phyloP scores from a whole-genome alignment of 2,329 filamentous ascomycete genomes.

The Xylariaceae sp. region DNA sequence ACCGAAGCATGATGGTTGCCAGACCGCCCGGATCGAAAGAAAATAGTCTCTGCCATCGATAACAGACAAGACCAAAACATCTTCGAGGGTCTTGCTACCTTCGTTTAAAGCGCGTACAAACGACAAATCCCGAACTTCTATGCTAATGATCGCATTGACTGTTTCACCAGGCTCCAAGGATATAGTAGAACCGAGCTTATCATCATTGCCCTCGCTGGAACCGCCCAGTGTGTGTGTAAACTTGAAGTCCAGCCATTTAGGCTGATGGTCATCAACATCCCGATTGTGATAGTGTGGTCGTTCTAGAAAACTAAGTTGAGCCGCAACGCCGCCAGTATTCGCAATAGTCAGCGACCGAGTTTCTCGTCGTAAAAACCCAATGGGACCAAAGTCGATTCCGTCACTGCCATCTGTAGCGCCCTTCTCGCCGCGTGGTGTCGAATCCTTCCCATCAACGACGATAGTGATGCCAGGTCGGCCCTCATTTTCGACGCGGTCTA shows the following conservation, averaged over 20 bases:
- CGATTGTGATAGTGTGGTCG: conserved; percentile 56
- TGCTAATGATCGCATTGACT: conserved; percentile 64
- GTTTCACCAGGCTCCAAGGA: conserved; percentile 84
- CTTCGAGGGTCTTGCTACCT: conserved; percentile 65
- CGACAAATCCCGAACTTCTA: conserved; percentile 61
- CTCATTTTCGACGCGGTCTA: conserved; percentile 92
- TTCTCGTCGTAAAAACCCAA: conserved; percentile 67
- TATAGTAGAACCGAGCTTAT: conserved; percentile 47
- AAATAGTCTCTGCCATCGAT: conserved; percentile 87
- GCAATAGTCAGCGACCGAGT: conserved; percentile 75
- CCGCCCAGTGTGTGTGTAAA: conserved; percentile 17
- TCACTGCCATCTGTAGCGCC: conserved; percentile 45
- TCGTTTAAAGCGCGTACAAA: conserved; percentile 72
- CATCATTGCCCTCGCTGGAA: conserved; percentile 21
- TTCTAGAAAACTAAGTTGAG: conserved; percentile 77
- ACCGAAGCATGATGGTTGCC: conserved; percentile 80
- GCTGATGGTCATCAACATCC: conserved; percentile 33
- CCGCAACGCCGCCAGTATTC: conserved; percentile 82
- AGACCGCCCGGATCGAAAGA: conserved; percentile 72
- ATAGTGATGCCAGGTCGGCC: conserved; percentile 78
- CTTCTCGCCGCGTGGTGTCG: conserved; percentile 31
- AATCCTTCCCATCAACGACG: conserved; percentile 65
- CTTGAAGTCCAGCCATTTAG: conserved; percentile 29
- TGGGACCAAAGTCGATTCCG: conserved; percentile 74
- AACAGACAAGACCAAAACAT: conserved; percentile 84